These are phyloP conservation scores for Musa troglodytarum DNA, from an alignment of 176 grass and related monocot genomes.

Conservation along the genomic window DNA sequence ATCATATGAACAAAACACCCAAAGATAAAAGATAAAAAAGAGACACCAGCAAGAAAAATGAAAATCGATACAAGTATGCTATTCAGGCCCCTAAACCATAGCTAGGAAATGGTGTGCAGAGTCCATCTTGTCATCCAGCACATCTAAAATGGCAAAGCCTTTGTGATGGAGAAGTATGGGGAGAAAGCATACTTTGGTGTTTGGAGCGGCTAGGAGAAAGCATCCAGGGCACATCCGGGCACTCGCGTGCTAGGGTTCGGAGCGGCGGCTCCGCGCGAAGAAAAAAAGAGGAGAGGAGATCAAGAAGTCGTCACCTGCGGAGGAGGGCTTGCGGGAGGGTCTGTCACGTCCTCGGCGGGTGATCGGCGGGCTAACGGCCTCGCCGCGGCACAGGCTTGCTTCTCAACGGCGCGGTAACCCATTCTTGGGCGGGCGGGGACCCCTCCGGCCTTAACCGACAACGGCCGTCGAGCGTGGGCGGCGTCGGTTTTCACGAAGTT, in stretches of 20 bases:
- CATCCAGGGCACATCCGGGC: no score
- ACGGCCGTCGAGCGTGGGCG: constrained; percentile 28
- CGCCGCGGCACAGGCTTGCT: constrained; percentile 24
- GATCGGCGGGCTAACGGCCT: constrained; percentile 12
- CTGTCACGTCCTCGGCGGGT: constrained; percentile 49
- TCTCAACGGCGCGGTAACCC: constrained; percentile 21
- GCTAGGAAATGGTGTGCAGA: not conserved
- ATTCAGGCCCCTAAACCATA: not conserved
- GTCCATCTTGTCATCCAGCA: no score
- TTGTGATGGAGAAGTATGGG: no score
- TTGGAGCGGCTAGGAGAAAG: no score
- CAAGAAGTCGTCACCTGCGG: constrained; percentile 52
- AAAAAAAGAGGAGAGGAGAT: not conserved
- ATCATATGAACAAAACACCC: not conserved
- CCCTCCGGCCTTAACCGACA: constrained; percentile 13
- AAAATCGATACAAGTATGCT: no score
- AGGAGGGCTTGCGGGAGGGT: constrained; percentile 47
- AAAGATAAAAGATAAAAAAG: not conserved
- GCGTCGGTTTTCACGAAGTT: constrained; percentile 95
- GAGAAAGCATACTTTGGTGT: no score
- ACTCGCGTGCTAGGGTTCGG: no score
- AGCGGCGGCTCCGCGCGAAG: no score
- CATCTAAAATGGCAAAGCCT: no score
- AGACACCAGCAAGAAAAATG: not conserved
- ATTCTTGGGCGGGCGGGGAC: constrained; percentile 21